Conservation (phyloP, 176 grass and related monocot species). For the Hordeum marinum region DNA sequence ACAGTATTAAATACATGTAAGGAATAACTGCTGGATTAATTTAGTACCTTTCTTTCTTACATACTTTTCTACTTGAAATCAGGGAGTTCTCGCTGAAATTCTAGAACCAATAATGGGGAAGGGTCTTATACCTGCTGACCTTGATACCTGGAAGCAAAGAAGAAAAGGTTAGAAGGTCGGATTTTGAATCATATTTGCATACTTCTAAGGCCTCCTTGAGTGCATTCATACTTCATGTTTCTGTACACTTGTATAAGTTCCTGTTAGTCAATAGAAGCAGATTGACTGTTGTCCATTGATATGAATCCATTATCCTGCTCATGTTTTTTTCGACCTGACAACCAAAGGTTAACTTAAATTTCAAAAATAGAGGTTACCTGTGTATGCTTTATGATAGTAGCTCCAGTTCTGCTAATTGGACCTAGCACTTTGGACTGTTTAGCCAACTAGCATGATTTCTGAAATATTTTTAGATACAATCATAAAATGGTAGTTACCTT, state of each 20-base stretch:
- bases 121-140: conserved; percentile 96
- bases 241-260: background rate
- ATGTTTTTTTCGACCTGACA: background rate
- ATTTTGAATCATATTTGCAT: conserved; percentile 23
- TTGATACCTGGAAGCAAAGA: conserved; percentile 95
- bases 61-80: conserved; percentile 31
- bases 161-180: conserved; percentile 87
- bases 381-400: background rate
- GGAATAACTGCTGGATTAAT: background rate
- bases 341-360: background rate
- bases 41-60: conserved; percentile 26
- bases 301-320: background rate
- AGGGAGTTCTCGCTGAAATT: conserved; percentile 98
- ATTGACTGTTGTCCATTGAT: conserved; percentile 2
- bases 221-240: background rate
- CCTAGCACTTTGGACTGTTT: background rate
- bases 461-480: background rate
- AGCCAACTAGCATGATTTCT: conserved; percentile 1
- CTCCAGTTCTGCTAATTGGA: background rate
- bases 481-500: background rate
- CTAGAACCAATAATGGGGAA: conserved; percentile 99
- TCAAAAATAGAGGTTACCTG: background rate
- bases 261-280: background rate
- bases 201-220: background rate
- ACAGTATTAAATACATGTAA: background rate